phyloP scores from a whole-genome alignment of 495 filamentous ascomycete genomes.

The Zalerion maritima region DNA sequence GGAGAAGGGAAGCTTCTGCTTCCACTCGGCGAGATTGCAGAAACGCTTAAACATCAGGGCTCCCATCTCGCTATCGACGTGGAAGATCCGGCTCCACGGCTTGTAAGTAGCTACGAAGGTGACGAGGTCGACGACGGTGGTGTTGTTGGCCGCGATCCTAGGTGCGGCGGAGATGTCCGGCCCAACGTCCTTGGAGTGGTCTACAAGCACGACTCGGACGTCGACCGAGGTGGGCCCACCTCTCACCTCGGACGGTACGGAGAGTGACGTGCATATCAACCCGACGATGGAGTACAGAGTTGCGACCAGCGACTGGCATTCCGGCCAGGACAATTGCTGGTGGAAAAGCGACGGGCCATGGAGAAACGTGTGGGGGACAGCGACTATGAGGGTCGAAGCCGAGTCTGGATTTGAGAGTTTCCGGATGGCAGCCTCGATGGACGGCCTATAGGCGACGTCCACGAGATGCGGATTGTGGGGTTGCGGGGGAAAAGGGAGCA shows the following conservation, averaged over 20 bases:
- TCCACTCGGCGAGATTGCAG: slow-evolving; percentile 27
- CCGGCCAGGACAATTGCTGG: slow-evolving; percentile 40
- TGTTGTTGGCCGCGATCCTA: slow-evolving; percentile 24
- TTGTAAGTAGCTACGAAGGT: slow-evolving; percentile 49
- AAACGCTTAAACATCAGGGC: slow-evolving; percentile 26
- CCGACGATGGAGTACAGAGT: slow-evolving; percentile 66
- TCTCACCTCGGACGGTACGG: slow-evolving; percentile 43
- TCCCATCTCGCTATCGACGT: slow-evolving; percentile 44
- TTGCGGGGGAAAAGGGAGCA: slow-evolving; percentile 42
- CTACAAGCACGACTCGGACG: slow-evolving; percentile 57
- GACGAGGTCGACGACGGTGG: slow-evolving; percentile 47
- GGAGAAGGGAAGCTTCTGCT: slow-evolving; percentile 26
- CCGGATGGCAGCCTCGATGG: slow-evolving; percentile 31
- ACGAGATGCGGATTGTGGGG: slow-evolving; percentile 29
- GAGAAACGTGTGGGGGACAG: slow-evolving; percentile 37
- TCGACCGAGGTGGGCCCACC: slow-evolving; percentile 58
- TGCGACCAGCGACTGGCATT: slow-evolving; percentile 56
- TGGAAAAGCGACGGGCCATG: slow-evolving; percentile 25
- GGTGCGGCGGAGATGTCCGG: slow-evolving; percentile 13
- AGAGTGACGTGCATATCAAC: slow-evolving; percentile 45
- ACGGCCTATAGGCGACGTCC: slow-evolving; percentile 41
- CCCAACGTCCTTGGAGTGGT: slow-evolving; percentile 28
- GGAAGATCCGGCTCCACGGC: slow-evolving; percentile 58
- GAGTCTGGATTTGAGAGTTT: slow-evolving; percentile 25
- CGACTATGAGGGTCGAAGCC: slow-evolving; percentile 34